Evolutionary conservation across 2,329 filamentous ascomycete genomes (phyloP).

Genomic region (Sporothrix luriei): DNA sequence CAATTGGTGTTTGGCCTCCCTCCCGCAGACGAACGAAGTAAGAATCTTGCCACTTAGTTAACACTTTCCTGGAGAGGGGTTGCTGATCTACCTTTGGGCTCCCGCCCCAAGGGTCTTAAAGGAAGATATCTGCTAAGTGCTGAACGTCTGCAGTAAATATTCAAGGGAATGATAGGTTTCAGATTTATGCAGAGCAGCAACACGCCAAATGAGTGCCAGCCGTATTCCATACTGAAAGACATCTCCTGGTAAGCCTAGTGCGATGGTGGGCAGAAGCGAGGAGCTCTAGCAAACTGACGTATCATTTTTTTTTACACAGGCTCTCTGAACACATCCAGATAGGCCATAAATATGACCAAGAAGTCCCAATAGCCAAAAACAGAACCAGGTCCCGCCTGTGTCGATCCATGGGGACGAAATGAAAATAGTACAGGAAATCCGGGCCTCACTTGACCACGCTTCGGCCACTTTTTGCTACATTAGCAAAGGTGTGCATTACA

Average conservation of each 20-base stretch:
- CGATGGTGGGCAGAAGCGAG: not conserved
- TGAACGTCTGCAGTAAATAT: not conserved
- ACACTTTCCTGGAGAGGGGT: no score
- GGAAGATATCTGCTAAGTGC: not conserved
- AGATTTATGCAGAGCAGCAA: not conserved
- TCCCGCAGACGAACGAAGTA: not conserved
- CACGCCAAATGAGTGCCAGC: not conserved
- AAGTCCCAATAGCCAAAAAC: not conserved
- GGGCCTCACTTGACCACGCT: not conserved
- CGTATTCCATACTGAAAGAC: not conserved
- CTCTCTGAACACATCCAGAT: not conserved
- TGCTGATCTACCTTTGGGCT: not conserved
- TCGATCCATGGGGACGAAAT: conserved; percentile 17
- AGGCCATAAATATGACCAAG: not conserved
- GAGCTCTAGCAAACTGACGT: not conserved
- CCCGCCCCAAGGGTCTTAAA: not conserved
- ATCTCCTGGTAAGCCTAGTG: not conserved
- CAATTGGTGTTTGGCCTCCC: not conserved
- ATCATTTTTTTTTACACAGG: conserved; percentile 5
- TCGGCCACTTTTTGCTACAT: not conserved
- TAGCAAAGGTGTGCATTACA: not conserved
- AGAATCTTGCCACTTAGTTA: not conserved
- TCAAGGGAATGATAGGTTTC: not conserved
- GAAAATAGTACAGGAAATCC: conserved; percentile 3
- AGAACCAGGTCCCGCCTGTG: conserved; percentile 1